phyloP scores from a whole-genome alignment of 345 rosid species.

The Moringa oleifera region DNA sequence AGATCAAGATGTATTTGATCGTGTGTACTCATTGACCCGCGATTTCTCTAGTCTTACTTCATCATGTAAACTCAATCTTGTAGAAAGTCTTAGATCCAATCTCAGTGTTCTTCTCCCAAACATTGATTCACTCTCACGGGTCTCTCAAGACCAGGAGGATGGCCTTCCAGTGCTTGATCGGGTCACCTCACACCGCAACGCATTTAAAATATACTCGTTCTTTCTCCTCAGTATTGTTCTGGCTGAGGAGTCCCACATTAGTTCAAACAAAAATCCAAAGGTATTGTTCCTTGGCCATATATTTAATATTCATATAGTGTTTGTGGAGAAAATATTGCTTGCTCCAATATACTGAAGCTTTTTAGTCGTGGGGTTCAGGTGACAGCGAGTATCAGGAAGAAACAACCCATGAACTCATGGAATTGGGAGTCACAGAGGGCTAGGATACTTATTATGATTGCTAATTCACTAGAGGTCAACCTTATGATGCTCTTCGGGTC shows the following conservation, averaged over 20 bases:
- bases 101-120: constrained; percentile 92
- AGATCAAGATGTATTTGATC: constrained; percentile 83
- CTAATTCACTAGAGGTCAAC: constrained; percentile 91
- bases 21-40: constrained; percentile 64
- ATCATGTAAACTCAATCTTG: constrained; percentile 57
- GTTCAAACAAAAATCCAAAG: constrained; percentile 47
- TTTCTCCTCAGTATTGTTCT: constrained; percentile 63
- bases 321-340: too few species aligned
- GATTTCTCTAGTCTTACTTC: constrained; percentile 47
- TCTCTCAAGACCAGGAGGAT: constrained; percentile 46
- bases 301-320: neutral
- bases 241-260: constrained; percentile 47
- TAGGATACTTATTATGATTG: constrained; percentile 76
- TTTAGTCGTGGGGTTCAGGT: constrained; percentile 42
- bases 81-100: constrained; percentile 85
- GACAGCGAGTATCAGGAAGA: constrained; percentile 55
- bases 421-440: constrained; percentile 86
- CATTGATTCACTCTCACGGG: constrained; percentile 70
- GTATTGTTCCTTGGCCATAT: constrained; percentile 25
- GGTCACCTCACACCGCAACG: constrained; percentile 72
- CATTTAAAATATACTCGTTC: constrained; percentile 82
- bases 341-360: constrained; percentile 1
- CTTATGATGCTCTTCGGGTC: constrained; percentile 86
- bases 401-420: constrained; percentile 57
- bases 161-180: constrained; percentile 47